Conservation (phyloP, 1,139 yeast species). For the Kodamaea alishanica region DNA sequence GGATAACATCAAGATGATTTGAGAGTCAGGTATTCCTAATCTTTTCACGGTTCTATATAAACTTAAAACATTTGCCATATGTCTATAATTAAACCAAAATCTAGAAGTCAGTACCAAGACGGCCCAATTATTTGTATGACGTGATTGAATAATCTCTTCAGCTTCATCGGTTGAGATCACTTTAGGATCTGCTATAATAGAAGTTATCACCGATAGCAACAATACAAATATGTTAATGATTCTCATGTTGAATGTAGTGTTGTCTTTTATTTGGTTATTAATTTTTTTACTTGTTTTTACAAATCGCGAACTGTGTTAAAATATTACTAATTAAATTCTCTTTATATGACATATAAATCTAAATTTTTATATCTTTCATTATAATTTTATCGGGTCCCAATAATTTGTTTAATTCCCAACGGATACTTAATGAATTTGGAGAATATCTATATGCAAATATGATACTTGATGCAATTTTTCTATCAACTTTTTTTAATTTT, state of each 20-base stretch:
- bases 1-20: constrained; percentile 89
- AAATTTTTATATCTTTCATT: too few species aligned
- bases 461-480: constrained; percentile 39
- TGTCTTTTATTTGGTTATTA: background rate
- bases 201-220: constrained; percentile 4
- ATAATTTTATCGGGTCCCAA: constrained; percentile 22
- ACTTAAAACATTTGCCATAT: constrained; percentile 93
- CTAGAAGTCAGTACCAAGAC: constrained; percentile 93
- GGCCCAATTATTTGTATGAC: constrained; percentile 88
- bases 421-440: constrained; percentile 21
- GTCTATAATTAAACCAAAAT: constrained; percentile 97
- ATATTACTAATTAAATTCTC: too few species aligned
- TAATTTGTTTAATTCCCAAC: constrained; percentile 30
- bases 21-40: constrained; percentile 95
- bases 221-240: constrained; percentile 4
- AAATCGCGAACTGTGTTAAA: too few species aligned
- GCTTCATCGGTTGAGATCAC: constrained; percentile 19
- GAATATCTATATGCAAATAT: constrained; percentile 44
- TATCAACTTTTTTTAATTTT: constrained; percentile 22
- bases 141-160: constrained; percentile 29
- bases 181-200: constrained; percentile 10
- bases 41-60: constrained; percentile 94
- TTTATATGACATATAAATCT: too few species aligned
- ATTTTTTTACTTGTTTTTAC: constrained; percentile 7
- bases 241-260: constrained; percentile 8